Base-by-base conservation (phyloP, 2,329 filamentous ascomycete species). In the Tolypocladium paradoxum region DNA sequence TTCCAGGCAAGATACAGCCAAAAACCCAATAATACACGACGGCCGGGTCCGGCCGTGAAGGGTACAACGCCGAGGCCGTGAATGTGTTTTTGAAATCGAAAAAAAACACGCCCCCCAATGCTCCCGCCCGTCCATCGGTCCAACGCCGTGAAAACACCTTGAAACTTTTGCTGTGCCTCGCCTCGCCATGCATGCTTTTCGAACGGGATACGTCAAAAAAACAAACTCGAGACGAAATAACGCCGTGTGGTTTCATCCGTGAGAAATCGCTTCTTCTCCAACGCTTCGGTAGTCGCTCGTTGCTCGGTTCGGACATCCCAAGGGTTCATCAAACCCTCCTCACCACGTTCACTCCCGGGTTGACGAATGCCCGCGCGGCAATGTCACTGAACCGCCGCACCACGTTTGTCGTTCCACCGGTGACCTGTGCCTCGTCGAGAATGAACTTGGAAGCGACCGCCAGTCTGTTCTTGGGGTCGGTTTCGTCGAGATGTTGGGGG, bases 341-440 rank as follows among this genome's bases (percentile, higher is more conserved):
- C 60, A 74, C 54, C 68, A 72, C 62, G 61, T 78, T 80, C 58
- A 72, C 70, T 12, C 76, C 78, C 2, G 77, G 78, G 34, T 70
- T 71, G 53, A 81, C 73, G 59, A 78, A 84, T 22, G 82, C 81
- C 56, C 81, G 74, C 29, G 78, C 73, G 4, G 83, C 84, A 65
- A 89, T 78, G 55, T 85, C 82, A 59, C 83, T 81, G 53, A 89
- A 74, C n/a, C 84, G 78, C 56, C 85, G 81, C 51, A 87, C 81
- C 48, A 88, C 82, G 57, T 88, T 87, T 2, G 83, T 88, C 2
- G 84, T 87, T n/a, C 84, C 85, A n/a, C 83, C 82, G 14, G 79
- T 72, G 27, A 74, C 77, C 52, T 77, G 75, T 9, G 82, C 77
- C 63, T 88, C 83, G 56, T 84, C 77, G 54, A 81, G 76, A 31